Conservation (phyloP, 2,329 filamentous ascomycete species). For the Fusarium sp. region DNA sequence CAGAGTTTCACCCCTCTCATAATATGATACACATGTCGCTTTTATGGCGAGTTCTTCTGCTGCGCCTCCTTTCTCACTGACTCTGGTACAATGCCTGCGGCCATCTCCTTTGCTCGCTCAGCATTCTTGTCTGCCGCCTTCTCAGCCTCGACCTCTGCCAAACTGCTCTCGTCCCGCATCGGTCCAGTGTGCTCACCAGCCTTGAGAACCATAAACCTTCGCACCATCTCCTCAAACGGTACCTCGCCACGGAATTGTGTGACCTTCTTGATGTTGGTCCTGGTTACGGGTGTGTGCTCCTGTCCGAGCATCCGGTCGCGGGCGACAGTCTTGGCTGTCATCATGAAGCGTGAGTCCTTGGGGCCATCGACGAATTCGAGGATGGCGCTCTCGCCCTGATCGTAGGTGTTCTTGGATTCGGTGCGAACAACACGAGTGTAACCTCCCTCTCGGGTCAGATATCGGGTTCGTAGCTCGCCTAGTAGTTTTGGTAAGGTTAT, state of each 20-base stretch:
- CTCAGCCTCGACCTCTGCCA: constrained; percentile 32
- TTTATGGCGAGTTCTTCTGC: constrained; percentile 38
- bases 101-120: constrained; percentile 52
- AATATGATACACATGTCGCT: constrained; percentile 44
- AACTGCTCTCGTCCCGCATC: constrained; percentile 28
- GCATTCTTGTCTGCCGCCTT: constrained; percentile 48
- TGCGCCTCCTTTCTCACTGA: constrained; percentile 42
- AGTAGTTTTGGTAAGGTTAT: constrained; percentile 88
- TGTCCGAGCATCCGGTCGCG: constrained; percentile 69
- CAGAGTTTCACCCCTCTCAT: constrained; percentile 40
- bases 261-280: constrained; percentile 85
- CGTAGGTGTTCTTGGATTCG: constrained; percentile 84
- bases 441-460: constrained; percentile 82
- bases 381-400: constrained; percentile 91
- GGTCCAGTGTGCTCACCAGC: constrained; percentile 11
- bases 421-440: constrained; percentile 96
- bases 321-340: constrained; percentile 89
- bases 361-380: constrained; percentile 96
- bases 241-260: constrained; percentile 80
- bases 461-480: constrained; percentile 83
- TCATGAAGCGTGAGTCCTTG: constrained; percentile 91
- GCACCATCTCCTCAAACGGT: constrained; percentile 76
- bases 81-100: constrained; percentile 49
- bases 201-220: constrained; percentile 54
- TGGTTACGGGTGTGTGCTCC: constrained; percentile 77